phyloP scores from a whole-genome alignment of 2,329 filamentous ascomycete species.

The Ceratocystis eucalypticola region DNA sequence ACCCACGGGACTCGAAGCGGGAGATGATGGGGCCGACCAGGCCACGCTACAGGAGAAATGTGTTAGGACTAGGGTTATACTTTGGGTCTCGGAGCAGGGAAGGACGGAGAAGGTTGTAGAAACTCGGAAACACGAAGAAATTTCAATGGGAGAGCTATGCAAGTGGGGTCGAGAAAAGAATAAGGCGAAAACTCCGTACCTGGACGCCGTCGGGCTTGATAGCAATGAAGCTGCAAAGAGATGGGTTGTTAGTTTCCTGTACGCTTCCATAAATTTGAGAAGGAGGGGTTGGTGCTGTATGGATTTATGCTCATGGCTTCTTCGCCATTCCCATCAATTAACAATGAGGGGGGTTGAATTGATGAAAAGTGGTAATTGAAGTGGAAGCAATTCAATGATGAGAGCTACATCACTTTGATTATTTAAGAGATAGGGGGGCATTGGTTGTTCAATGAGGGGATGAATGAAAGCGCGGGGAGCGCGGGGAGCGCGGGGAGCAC shows the following conservation, averaged over 20 bases:
- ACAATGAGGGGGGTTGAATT: background rate
- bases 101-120: slow-evolving; percentile 14
- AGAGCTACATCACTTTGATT: too few species aligned
- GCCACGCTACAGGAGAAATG: slow-evolving; percentile 54
- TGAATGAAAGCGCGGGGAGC: background rate
- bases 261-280: slow-evolving; percentile 8
- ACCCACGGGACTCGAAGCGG: slow-evolving; percentile 95
- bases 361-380: background rate
- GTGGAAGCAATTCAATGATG: too few species aligned
- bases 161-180: background rate
- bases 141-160: background rate
- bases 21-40: slow-evolving; percentile 94
- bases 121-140: slow-evolving; percentile 8
- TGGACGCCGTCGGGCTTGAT: slow-evolving; percentile 99
- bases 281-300: slow-evolving; percentile 24
- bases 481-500: background rate
- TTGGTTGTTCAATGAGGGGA: background rate
- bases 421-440: background rate
- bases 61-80: slow-evolving; percentile 12
- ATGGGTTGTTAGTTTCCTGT: slow-evolving; percentile 5
- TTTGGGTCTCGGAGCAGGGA: slow-evolving; percentile 12
- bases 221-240: slow-evolving; percentile 75
- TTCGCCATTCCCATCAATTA: background rate
- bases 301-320: background rate
- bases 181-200: slow-evolving; percentile 41